Conservation (phyloP, 75 land plant genomes). For the Larix kaempferi region DNA sequence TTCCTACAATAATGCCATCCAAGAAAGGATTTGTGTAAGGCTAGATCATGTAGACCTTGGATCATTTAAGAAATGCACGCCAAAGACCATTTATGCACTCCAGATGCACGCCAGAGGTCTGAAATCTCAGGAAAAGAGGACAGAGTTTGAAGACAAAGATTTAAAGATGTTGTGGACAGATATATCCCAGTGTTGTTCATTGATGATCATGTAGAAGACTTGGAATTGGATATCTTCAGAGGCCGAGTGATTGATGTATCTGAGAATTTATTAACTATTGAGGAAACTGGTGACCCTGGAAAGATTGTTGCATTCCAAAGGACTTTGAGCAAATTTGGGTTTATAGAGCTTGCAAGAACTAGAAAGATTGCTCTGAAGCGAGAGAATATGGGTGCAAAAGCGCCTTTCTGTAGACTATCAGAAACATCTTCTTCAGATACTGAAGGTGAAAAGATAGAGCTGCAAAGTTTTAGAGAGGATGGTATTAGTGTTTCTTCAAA, state of each 20-base stretch:
- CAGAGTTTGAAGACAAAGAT: too few species aligned
- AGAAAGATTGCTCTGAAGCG: slow-evolving; percentile 97
- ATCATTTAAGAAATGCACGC: too few species aligned
- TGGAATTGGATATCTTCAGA: slow-evolving; percentile 88
- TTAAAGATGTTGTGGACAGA: too few species aligned
- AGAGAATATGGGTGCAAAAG: slow-evolving; percentile 68
- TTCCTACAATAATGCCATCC: too few species aligned
- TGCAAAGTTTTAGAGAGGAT: slow-evolving; percentile 4
- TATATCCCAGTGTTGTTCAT: too few species aligned
- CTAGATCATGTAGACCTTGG: too few species aligned
- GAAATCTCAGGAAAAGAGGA: too few species aligned
- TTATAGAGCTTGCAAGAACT: slow-evolving; percentile 91
- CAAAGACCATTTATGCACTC: too few species aligned
- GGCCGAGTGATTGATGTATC: slow-evolving; percentile 90
- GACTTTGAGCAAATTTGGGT: slow-evolving; percentile 85
- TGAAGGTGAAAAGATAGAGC: slow-evolving; percentile 25
- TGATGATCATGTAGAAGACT: too few species aligned
- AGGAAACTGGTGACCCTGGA: slow-evolving; percentile 99
- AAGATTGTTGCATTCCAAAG: slow-evolving; percentile 81
- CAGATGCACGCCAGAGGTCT: too few species aligned
- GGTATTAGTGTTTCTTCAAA: not conserved
- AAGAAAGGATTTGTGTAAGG: too few species aligned
- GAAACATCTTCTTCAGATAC: slow-evolving; percentile 72
- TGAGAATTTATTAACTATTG: slow-evolving; percentile 83
- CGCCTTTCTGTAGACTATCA: slow-evolving; percentile 71